Conservation (phyloP, 1,284 basidiomycete genomes). For the Apiotrichum montevideense region DNA sequence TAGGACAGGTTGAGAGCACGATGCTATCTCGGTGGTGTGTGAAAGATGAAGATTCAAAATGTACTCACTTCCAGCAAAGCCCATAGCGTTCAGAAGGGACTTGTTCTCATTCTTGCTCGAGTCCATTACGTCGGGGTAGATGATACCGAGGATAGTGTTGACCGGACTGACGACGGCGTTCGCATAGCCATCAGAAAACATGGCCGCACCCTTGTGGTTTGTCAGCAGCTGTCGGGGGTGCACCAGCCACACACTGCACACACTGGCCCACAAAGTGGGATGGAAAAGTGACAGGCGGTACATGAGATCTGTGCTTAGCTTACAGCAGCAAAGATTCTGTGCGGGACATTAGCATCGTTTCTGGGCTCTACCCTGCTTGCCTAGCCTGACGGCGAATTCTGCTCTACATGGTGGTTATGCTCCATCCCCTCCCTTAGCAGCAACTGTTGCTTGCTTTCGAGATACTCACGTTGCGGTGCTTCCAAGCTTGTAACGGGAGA, state of each 20-base stretch:
- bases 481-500: too few species aligned
- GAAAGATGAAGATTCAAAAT: too few species aligned
- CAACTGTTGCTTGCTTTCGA: background rate
- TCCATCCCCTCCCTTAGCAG: too few species aligned
- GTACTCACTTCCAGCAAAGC: conserved; percentile 63
- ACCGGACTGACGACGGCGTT: conserved; percentile 62
- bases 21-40: too few species aligned
- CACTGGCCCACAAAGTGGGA: too few species aligned
- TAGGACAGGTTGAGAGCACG: too few species aligned
- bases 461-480: too few species aligned
- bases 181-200: conserved; percentile 79
- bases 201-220: conserved; percentile 57
- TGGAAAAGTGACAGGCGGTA: background rate
- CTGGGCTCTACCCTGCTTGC: background rate
- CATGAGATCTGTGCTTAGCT: background rate
- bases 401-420: too few species aligned
- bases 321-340: background rate
- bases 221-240: background rate
- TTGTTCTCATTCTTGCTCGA: conserved; percentile 51
- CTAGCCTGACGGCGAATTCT: background rate
- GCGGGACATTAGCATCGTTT: too few species aligned
- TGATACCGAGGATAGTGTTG: conserved; percentile 58
- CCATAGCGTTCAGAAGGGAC: conserved; percentile 56
- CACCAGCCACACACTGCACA: background rate
- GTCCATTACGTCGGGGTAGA: conserved; percentile 54